These are phyloP conservation scores for Fraxinus ornus DNA, from an alignment of 305 asterid genomes.

Conservation along the genomic window DNA sequence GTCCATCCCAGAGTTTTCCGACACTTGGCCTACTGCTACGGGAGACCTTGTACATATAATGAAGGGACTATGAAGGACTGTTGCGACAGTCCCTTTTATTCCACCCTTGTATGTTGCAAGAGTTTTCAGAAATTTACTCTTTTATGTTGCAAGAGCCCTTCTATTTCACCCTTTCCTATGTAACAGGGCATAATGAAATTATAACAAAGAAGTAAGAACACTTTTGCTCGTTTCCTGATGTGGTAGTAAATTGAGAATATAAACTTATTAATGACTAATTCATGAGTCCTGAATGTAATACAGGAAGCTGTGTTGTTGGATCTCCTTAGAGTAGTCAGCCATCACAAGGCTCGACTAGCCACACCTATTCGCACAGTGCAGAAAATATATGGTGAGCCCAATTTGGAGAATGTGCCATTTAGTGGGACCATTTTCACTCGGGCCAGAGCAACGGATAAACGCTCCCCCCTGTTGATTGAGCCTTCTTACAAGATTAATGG, in stretches of 20 bases:
- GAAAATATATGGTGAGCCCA: conserved; percentile 60
- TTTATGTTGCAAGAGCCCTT: neutral
- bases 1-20: neutral
- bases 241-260: neutral
- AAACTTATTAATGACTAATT: neutral
- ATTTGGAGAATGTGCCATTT: conserved; percentile 58
- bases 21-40: neutral
- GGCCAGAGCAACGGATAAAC: conserved; percentile 47
- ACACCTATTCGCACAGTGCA: conserved; percentile 94
- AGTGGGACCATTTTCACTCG: conserved; percentile 47
- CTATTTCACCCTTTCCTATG: neutral
- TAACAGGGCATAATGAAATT: neutral
- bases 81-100: neutral
- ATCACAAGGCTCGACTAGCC: conserved; percentile 95
- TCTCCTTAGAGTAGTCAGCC: conserved; percentile 79
- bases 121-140: neutral
- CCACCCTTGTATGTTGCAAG: neutral
- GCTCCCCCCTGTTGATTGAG: conserved; percentile 56
- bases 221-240: neutral
- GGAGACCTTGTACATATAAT: neutral
- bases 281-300: neutral
- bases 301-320: conserved; percentile 86
- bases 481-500: conserved; percentile 68
- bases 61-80: neutral
- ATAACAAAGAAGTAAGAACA: neutral